phyloP scores from a whole-genome alignment of 345 rosid genomes.

The Toxicodendron radicans region DNA sequence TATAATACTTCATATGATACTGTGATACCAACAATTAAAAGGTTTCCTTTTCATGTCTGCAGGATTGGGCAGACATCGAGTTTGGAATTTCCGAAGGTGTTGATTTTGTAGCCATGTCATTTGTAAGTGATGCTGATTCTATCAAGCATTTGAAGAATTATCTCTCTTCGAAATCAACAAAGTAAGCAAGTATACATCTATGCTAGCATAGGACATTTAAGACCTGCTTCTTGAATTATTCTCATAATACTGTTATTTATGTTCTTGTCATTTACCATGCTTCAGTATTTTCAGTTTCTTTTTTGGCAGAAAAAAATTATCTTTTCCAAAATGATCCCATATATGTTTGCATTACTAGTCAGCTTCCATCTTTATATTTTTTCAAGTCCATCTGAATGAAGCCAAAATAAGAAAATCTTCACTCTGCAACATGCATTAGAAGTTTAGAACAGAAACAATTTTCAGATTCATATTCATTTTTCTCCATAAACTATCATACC shows the following conservation, averaged over 20 bases:
- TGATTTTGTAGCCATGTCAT: slow-evolving; percentile 66
- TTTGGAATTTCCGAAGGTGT: slow-evolving; percentile 63
- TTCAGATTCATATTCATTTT: background rate
- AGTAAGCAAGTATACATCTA: slow-evolving; percentile 36
- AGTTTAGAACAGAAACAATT: background rate
- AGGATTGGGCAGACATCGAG: slow-evolving; percentile 75
- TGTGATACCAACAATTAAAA: background rate
- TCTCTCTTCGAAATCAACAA: slow-evolving; percentile 46
- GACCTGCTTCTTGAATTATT: background rate
- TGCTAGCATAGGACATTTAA: background rate
- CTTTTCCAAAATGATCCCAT: background rate
- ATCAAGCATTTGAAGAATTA: slow-evolving; percentile 51
- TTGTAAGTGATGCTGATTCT: slow-evolving; percentile 57
- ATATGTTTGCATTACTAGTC: background rate
- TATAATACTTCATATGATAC: background rate
- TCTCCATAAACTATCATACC: no score
- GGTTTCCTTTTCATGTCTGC: slow-evolving; percentile 9
- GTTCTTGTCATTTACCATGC: no score
- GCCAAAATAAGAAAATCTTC: background rate
- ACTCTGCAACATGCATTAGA: background rate
- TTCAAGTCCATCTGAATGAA: background rate
- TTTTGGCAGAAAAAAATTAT: background rate
- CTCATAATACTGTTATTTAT: background rate
- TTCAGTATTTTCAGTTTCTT: no score
- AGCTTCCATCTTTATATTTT: background rate